phyloP scores from a whole-genome alignment of 805 yeast species.

The Starmerella bacillaris region DNA sequence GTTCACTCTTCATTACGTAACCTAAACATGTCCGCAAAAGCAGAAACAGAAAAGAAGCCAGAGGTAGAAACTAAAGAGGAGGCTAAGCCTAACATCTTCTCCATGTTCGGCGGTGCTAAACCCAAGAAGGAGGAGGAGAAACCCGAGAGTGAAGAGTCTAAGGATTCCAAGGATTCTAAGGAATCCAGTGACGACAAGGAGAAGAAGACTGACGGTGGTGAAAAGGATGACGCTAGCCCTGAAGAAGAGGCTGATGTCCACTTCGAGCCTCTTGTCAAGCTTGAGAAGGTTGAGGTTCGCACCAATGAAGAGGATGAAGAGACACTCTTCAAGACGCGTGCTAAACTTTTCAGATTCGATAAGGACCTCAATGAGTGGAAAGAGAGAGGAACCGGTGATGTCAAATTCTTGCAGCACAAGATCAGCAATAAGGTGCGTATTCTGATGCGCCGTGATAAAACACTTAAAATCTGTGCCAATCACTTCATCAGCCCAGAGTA shows the following conservation, averaged over 20 bases:
- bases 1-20: too few relatives aligned
- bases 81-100: constrained; percentile 41
- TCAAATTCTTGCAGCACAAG: constrained; percentile 84
- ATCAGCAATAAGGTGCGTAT: constrained; percentile 65
- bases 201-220: too few relatives aligned
- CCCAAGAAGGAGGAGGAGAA: constrained; percentile 36
- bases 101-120: constrained; percentile 89
- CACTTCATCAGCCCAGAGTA: constrained; percentile 65
- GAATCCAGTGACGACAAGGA: constrained; percentile 24
- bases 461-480: constrained; percentile 94
- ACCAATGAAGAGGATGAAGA: constrained; percentile 88
- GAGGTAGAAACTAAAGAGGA: constrained; percentile 3
- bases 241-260: constrained; percentile 72
- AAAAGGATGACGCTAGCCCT: constrained; percentile 36
- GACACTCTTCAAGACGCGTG: constrained; percentile 66
- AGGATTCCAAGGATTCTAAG: constrained; percentile 23
- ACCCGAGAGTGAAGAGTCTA: constrained; percentile 24
- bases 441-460: constrained; percentile 97
- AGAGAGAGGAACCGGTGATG: constrained; percentile 98
- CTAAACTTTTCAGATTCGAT: constrained; percentile 78
- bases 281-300: constrained; percentile 90
- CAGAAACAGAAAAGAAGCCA: neutral
- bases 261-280: constrained; percentile 87
- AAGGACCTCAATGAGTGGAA: constrained; percentile 66
- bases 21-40: constrained; percentile 1